Evolutionary conservation across 345 rosid species (phyloP).

Genomic region (Citrus sinensis): DVS_A1.0 CM039163.1:11302001-11302500

Average conservation of each 20-base stretch:
- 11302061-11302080: conserved; percentile 53
- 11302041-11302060: conserved; percentile 63
- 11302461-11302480: conserved; percentile 50
- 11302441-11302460: conserved; percentile 41
- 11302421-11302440: conserved; percentile 44
- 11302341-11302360: conserved; percentile 59
- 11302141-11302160: conserved; percentile 19
- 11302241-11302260: conserved; percentile 21
- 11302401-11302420: conserved; percentile 33
- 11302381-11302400: conserved; percentile 44
- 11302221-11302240: conserved; percentile 17
- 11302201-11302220: conserved; percentile 15
- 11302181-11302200: conserved; percentile 15
- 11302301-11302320: conserved; percentile 32
- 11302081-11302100: conserved; percentile 30
- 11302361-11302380: conserved; percentile 52
- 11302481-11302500: conserved; percentile 65
- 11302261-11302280: conserved; percentile 29
- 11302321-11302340: conserved; percentile 43
- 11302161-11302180: conserved; percentile 31
- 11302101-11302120: conserved; percentile 19
- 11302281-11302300: conserved; percentile 27
- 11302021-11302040: conserved; percentile 45
- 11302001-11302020: conserved; percentile 20
- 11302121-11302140: conserved; percentile 27